Conservation (phyloP, 2,329 filamentous ascomycete species). For the Beauveria sp. region DNA sequence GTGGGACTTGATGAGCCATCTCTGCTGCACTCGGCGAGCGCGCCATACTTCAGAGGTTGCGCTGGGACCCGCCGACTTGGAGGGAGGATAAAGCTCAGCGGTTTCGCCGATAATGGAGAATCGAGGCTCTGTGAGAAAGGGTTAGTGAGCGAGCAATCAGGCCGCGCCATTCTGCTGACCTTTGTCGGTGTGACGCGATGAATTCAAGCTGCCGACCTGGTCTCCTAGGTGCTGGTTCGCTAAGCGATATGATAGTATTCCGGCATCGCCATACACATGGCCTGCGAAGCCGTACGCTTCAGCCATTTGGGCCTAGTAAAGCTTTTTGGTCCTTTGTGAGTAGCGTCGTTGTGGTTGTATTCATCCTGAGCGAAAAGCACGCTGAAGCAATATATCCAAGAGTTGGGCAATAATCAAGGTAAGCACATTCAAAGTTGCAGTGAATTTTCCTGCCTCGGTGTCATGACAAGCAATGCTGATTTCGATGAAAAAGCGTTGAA, state of each 20-base stretch:
- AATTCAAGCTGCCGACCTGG: conserved; percentile 23
- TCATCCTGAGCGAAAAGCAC: conserved; percentile 23
- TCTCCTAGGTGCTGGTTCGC: conserved; percentile 17
- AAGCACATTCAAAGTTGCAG: neutral
- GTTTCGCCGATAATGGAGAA: conserved; percentile 26
- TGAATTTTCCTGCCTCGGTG: neutral
- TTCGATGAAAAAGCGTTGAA: neutral
- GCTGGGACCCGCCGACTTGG: conserved; percentile 19
- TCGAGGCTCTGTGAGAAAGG: conserved; percentile 19
- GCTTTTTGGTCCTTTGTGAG: conserved; percentile 22
- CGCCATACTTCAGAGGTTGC: conserved; percentile 21
- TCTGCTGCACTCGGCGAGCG: conserved; percentile 29
- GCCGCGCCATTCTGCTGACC: conserved; percentile 14
- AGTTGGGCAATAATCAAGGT: neutral
- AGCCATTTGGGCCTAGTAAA: conserved; percentile 29
- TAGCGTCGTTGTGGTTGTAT: conserved; percentile 20
- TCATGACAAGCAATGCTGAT: neutral
- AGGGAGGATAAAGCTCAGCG: conserved; percentile 27
- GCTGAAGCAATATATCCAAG: neutral
- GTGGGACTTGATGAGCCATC: conserved; percentile 44
- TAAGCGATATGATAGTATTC: conserved; percentile 24
- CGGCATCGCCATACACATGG: conserved; percentile 26
- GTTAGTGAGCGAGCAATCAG: neutral
- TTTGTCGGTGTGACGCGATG: conserved; percentile 21
- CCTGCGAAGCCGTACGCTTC: conserved; percentile 24